Base-by-base conservation (phyloP, 495 filamentous ascomycete species). In the Daldinia loculata region DNA sequence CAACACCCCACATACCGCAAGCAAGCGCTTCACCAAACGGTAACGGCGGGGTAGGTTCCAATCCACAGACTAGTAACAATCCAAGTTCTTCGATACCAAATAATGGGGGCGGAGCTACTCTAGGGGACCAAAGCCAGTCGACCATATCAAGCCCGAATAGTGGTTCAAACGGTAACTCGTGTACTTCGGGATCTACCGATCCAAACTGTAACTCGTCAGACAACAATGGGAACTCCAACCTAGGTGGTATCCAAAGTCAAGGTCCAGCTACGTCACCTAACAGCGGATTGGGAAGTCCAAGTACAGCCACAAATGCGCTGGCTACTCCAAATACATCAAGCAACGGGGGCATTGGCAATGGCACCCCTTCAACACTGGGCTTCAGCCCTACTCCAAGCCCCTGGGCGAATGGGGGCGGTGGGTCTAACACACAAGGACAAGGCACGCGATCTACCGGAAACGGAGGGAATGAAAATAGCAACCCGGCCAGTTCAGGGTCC, bases 161-260 rank as follows among this genome's bases (percentile, higher is more conserved):
- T 19, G 36, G 60, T 14, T n/a, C 64, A 17, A 60, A 43, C 52
- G 70, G 50, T 24, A 29, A 51, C 6, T 48, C 41, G 41, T 74
- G 71, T 15, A 51, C 67, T 0, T 39, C 71, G 45, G 71, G 58
- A 36, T 74, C 71, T 52, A 67, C 58, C 1, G 70, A 74, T 51
- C 66, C 70, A 26, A 39, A 39, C 4, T 73, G 70, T 41, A 72
- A 36, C 12, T 65, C 65, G 15, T 41, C 61, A 56, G 53, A 24
- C 9, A 57, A 38, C 41, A 41, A 41, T 41, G 43, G 30, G 24
- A 70, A 55, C 27, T 4, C 53, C 14, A 55, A 36, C 15, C 30
- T 61, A 29, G 24, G 53, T 26, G 64, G 55, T 24, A 24, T 57
- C 9, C 55, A 53, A 12, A 34, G 61, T 32, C 63, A 71, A 56